Base-by-base conservation (phyloP, 139 green algal species). In the Tetraselmis striata region DNA sequence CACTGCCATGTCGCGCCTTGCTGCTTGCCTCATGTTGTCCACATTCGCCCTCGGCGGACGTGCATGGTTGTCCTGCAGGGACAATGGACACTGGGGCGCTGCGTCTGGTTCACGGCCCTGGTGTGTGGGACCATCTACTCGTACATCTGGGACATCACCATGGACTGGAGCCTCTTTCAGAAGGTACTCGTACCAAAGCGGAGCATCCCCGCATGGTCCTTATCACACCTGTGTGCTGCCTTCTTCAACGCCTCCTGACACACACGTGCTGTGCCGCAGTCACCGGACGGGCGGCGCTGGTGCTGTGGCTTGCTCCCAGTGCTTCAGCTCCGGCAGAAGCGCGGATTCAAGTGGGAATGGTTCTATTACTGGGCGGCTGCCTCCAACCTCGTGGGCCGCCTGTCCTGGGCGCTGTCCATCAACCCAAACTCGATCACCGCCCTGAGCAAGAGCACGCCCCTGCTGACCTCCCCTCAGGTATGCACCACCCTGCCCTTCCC, bases 111-210 rank as follows among this genome's bases (percentile, higher is more conserved):
- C 29, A n/a, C 76, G 5, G 76, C 29, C 18, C 76, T 79, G 5
- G 29, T 31, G 11, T 45, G 29, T 18, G 29, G 76, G 11, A 79
- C 76, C 5, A 5, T 79, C 29, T 79, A 79, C 29, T 31, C 76
- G 11, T 79, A 79, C 76, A 18, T 79, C 18, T 79, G 76, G 76
- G 76, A 79, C 29, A 31, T 79, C 76, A 31, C 29, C 5, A 79
- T 79, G 76, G 76, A 79, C 76, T 79, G 76, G 76, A 31, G 76
- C 29, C 76, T 79, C 29, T 27, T 79, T 22, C 11, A 79, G 29
- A 5, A 31, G 29, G 29, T 45, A 31, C 29, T 11, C n/a, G n/a
- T n/a, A n/a, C n/a, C n/a, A n/a, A n/a, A n/a, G n/a, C n/a, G n/a
- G n/a, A n/a, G n/a, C n/a, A n/a, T n/a, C n/a, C n/a, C n/a, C n/a